These are phyloP conservation scores for Fusarium newnesense DNA, from an alignment of 2,329 filamentous ascomycete genomes.

Conservation along the genomic window DNA sequence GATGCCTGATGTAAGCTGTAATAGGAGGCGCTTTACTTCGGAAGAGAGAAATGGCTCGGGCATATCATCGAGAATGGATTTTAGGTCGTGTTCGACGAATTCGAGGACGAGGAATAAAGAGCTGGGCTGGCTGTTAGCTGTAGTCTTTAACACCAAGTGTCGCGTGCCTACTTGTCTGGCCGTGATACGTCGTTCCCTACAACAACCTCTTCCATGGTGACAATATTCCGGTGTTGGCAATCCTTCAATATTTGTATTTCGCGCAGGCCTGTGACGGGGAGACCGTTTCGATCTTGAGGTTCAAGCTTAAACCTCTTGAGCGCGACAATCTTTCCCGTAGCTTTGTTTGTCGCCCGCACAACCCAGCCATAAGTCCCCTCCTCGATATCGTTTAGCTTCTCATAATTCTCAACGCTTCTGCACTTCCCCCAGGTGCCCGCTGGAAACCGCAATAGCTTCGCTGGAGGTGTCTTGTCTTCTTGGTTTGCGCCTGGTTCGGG, in stretches of 20 bases:
- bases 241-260: conserved; percentile 93
- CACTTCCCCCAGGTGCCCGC: conserved; percentile 74
- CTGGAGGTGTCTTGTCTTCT: conserved; percentile 37
- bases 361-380: conserved; percentile 98
- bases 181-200: conserved; percentile 70
- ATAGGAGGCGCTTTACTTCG: conserved; percentile 89
- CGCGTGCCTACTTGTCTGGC: conserved; percentile 61
- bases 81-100: conserved; percentile 97
- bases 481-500: conserved; percentile 53
- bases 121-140: conserved; percentile 55
- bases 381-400: conserved; percentile 95
- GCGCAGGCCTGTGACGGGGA: conserved; percentile 90
- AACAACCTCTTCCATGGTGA: conserved; percentile 84
- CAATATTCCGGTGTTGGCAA: conserved; percentile 84
- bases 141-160: conserved; percentile 28
- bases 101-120: conserved; percentile 92
- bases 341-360: conserved; percentile 79
- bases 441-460: conserved; percentile 77
- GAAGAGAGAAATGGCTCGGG: conserved; percentile 91
- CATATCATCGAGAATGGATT: conserved; percentile 93
- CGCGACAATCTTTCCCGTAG: conserved; percentile 84
- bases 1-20: conserved; percentile 83
- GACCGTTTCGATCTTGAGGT: conserved; percentile 74
- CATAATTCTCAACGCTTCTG: conserved; percentile 86
- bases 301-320: conserved; percentile 96